Base-by-base conservation (phyloP, 2,329 filamentous ascomycete species). In the Ceratocystiopsis sp. region DNA sequence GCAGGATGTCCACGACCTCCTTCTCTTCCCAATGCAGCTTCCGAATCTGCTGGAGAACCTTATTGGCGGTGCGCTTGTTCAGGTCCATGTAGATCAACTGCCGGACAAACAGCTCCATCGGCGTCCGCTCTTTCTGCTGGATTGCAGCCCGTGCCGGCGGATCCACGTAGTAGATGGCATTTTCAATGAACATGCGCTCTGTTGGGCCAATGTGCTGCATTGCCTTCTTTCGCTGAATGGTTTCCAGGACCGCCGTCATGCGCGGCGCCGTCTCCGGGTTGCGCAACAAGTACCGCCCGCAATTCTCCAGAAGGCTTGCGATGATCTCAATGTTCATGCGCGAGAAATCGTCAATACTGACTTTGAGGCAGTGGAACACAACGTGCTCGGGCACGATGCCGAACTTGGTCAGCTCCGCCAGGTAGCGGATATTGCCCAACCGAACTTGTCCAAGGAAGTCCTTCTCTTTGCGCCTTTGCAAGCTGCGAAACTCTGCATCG, bases 281-380 rank as follows among this genome's bases (percentile, higher is more conserved):
- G 41, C 89, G 84, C 46, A 98, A 71, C 18, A 98, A 67, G 60
- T 95, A 98, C 16, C 91, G 78, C 37, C 91, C 91, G 55, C 93
- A 98, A 50, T 96, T 96, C 59, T 98, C 91, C 18, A 98, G 70
- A 25, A 98, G 68, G 55, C 93, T 93, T 55, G 87, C 93, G 49
- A 98, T 89, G 53, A 98, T 95, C 59, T 98, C 93, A 49, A 98
- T 95, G 55, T 98, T 98, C 83, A 95, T 95, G 48, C 89, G 76
- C 3, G 91, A 95, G 56, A 98, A 98, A 55, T 98, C 91, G 54
- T 98, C 91, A 25, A 98, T 65, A 52, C 89, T 93, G 58, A 98
- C 89, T 60, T 95, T 98, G 53, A 98, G 75, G 57, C 91, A 98
- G 57, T 98, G 91, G 57, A 98, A 98, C 43, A 98, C 93, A 50